These are phyloP conservation scores for Ogataea minuta DNA, from an alignment of 805 yeast species.

Conservation along the genomic window DNA sequence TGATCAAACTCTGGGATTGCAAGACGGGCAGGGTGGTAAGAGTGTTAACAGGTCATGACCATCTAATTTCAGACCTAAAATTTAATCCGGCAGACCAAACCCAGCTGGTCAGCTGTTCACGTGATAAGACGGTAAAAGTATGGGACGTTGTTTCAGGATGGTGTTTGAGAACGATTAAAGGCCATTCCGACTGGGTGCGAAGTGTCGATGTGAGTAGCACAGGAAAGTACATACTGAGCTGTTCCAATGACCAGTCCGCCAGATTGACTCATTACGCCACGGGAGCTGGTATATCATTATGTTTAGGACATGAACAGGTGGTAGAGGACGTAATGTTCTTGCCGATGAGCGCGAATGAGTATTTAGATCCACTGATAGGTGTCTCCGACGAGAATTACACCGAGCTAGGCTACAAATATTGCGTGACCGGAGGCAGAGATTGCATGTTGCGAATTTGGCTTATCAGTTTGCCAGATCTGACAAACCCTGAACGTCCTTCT, in stretches of 20 bases:
- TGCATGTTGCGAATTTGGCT: constrained; percentile 73
- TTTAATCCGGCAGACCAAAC: constrained; percentile 48
- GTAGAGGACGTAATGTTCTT: constrained; percentile 70
- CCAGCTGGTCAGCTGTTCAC: constrained; percentile 56
- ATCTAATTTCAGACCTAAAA: constrained; percentile 65
- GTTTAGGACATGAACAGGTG: constrained; percentile 81
- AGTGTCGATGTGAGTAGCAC: constrained; percentile 47
- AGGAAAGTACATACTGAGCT: constrained; percentile 63
- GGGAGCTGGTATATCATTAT: constrained; percentile 64
- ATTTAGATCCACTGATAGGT: constrained; percentile 45
- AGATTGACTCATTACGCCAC: constrained; percentile 62
- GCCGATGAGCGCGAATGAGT: constrained; percentile 48
- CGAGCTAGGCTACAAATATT: constrained; percentile 61
- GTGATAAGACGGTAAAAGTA: constrained; percentile 58
- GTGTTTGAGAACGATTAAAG: constrained; percentile 62
- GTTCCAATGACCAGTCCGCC: constrained; percentile 76
- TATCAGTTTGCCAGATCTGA: constrained; percentile 61
- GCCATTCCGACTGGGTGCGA: constrained; percentile 90
- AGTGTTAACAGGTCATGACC: constrained; percentile 82
- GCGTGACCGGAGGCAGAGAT: constrained; percentile 80
- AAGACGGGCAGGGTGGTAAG: constrained; percentile 35
- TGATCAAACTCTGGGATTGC: constrained; percentile 71
- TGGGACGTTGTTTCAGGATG: constrained; percentile 73
- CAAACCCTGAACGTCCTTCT: constrained; percentile 37
- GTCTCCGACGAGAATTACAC: constrained; percentile 27